A percentile compares a stretch with the other conserved stretches of the same genome.
phyloP scores from a whole-genome alignment of 2,329 filamentous ascomycete species.

The Tolypocladium paradoxum region DNA sequence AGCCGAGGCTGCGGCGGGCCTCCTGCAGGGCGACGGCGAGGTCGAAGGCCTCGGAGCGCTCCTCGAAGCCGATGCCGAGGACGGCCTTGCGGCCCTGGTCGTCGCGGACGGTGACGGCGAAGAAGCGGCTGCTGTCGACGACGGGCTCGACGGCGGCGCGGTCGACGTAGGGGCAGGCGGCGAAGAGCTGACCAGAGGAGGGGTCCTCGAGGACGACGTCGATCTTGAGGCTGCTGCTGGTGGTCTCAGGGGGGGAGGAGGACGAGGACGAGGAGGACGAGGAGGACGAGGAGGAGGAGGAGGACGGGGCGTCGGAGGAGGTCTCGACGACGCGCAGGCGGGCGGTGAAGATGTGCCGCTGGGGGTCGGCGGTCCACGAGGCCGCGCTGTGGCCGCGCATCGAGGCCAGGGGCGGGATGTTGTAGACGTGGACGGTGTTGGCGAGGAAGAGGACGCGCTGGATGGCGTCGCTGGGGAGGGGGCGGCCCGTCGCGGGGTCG shows the following conservation, averaged over 20 bases:
- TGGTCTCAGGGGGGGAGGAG: no score
- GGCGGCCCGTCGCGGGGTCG: conserved; percentile 60
- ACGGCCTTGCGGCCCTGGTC: conserved; percentile 65
- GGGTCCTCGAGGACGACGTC: conserved; percentile 74
- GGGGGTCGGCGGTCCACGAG: conserved; percentile 61
- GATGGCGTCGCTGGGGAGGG: conserved; percentile 65
- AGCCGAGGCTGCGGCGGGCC: conserved; percentile 57
- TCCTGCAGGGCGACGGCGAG: conserved; percentile 74
- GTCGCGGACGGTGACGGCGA: conserved; percentile 70
- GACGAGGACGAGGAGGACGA: conserved; percentile 11
- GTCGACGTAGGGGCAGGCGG: conserved; percentile 67
- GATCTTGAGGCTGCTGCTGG: conserved; percentile 50
- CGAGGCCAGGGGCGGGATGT: conserved; percentile 68
- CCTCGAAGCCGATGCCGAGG: conserved; percentile 79
- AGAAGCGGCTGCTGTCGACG: conserved; percentile 72
- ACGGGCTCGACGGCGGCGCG: conserved; percentile 62
- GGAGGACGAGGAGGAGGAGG: conserved; percentile 8
- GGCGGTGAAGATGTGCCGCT: conserved; percentile 75
- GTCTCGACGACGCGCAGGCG: conserved; percentile 72
- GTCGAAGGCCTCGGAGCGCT: conserved; percentile 76
- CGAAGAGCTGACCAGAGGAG: conserved; percentile 63
- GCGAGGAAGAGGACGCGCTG: conserved; percentile 75
- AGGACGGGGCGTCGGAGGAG: conserved; percentile 32
- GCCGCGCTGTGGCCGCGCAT: conserved; percentile 71
- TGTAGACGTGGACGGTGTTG: conserved; percentile 70